A percentile compares a stretch with the other conserved stretches of the same genome.
Evolutionary conservation across 2,329 filamentous ascomycete genomes (phyloP).

Genomic region (Colletotrichum agaves): DNA sequence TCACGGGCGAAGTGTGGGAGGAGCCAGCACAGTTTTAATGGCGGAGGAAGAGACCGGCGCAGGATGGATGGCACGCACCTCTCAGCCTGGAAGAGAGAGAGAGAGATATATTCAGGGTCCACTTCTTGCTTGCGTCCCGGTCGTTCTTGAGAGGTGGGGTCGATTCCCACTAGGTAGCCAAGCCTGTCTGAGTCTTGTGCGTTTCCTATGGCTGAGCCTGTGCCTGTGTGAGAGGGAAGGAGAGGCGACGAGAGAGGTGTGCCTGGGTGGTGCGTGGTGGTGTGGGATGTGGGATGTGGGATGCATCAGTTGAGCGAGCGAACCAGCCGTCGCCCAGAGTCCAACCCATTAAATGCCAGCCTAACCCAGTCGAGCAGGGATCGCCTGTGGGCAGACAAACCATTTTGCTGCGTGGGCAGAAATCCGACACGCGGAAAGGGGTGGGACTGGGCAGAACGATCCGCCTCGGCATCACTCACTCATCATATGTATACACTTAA

Average conservation of each 20-base stretch:
- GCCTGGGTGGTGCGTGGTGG: conserved; percentile 29
- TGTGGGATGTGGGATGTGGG: too few species aligned
- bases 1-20: conserved; percentile 24
- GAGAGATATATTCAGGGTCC: conserved; percentile 34
- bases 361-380: conserved; percentile 32
- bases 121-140: conserved; percentile 23
- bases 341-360: conserved; percentile 30
- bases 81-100: background rate
- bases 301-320: conserved; percentile 2
- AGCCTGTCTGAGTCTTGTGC: conserved; percentile 28
- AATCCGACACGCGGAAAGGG: conserved; percentile 24
- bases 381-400: conserved; percentile 25
- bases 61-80: conserved; percentile 15
- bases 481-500: too few species aligned
- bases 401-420: conserved; percentile 37
- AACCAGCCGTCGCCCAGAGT: conserved; percentile 23
- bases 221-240: conserved; percentile 7
- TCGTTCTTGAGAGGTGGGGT: conserved; percentile 31
- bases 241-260: too few species aligned
- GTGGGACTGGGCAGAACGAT: conserved; percentile 33
- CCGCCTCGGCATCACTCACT: conserved; percentile 28
- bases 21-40: conserved; percentile 34
- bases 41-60: conserved; percentile 23
- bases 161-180: conserved; percentile 20
- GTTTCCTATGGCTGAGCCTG: background rate